Conservation (phyloP, 768 basidiomycete species). For the Tricholoma furcatifolium region DNA sequence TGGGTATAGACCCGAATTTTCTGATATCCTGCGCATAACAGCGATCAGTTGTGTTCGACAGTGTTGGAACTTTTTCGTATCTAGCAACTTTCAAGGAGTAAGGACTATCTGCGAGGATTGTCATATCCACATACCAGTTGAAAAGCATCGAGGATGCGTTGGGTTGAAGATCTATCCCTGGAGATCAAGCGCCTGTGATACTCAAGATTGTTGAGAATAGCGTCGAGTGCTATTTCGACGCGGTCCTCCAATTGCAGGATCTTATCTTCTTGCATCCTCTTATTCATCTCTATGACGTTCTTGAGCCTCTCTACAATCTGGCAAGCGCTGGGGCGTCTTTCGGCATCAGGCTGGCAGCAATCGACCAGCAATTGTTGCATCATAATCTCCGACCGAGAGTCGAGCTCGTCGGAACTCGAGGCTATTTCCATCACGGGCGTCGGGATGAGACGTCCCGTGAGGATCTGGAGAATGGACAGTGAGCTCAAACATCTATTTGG, state of each 20-base stretch:
- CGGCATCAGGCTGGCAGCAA: not conserved
- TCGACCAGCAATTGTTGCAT: not conserved
- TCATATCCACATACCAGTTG: not conserved
- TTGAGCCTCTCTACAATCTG: too few species aligned
- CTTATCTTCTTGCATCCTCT: too few species aligned
- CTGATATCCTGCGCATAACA: too few species aligned
- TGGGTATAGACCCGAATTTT: slow-evolving; percentile 5
- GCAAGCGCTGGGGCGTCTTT: too few species aligned
- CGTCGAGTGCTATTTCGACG: not conserved
- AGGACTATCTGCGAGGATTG: too few species aligned
- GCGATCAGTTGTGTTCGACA: not conserved
- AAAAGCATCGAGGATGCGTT: not conserved
- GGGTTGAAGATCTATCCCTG: not conserved
- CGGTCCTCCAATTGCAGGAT: too few species aligned
- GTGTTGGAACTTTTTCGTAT: too few species aligned
- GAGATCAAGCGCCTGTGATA: not conserved
- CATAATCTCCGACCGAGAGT: not conserved
- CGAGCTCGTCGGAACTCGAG: too few species aligned
- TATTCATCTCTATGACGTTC: not conserved
- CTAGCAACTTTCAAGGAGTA: not conserved
- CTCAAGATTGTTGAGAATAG: not conserved
- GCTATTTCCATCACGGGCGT: too few species aligned
- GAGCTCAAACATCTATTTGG: not conserved
- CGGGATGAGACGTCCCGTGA: slow-evolving; percentile 5
- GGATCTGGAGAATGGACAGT: slow-evolving; percentile 1